phyloP scores from a whole-genome alignment of 2,329 filamentous ascomycete genomes.

The Chlorencoelia australis region DNA sequence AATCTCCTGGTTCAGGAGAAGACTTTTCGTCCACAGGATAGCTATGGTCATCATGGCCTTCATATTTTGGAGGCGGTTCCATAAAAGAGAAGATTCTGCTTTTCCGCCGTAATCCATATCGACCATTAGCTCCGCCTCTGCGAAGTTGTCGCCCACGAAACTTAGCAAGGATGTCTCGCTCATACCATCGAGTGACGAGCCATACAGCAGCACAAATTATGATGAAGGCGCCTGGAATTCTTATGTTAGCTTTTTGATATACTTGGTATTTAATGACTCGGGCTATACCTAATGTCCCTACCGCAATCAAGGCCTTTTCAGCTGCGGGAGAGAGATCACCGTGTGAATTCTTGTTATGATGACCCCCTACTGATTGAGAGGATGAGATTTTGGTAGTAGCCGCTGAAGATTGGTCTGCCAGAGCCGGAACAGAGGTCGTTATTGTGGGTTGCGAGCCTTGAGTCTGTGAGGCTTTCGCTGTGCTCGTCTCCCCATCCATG shows the following conservation, averaged over 20 bases:
- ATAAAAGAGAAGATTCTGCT: too few relatives aligned
- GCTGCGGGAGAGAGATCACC: constrained; percentile 14
- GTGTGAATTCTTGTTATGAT: constrained; percentile 4
- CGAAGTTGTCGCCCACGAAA: too few relatives aligned
- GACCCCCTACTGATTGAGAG: too few relatives aligned
- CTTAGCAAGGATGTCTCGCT: too few relatives aligned
- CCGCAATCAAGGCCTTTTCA: constrained; percentile 22
- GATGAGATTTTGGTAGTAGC: background rate
- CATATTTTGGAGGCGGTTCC: too few relatives aligned
- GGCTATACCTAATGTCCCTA: constrained; percentile 23
- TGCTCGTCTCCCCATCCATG: too few relatives aligned
- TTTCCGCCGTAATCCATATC: too few relatives aligned
- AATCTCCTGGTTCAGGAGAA: constrained; percentile 1
- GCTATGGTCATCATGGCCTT: constrained; percentile 1
- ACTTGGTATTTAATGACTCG: background rate
- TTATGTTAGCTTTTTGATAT: background rate
- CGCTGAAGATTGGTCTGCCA: constrained; percentile 1
- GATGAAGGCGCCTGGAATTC: constrained; percentile 20
- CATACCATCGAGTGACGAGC: too few relatives aligned
- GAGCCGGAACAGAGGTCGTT: background rate
- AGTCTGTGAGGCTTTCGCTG: too few relatives aligned
- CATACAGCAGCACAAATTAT: constrained; percentile 16
- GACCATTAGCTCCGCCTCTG: too few relatives aligned
- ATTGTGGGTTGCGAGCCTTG: too few relatives aligned
- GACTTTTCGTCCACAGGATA: constrained; percentile 4